Base-by-base conservation (phyloP, 352 stramenopile genomes). In the Phytophthora brassicae region DNA sequence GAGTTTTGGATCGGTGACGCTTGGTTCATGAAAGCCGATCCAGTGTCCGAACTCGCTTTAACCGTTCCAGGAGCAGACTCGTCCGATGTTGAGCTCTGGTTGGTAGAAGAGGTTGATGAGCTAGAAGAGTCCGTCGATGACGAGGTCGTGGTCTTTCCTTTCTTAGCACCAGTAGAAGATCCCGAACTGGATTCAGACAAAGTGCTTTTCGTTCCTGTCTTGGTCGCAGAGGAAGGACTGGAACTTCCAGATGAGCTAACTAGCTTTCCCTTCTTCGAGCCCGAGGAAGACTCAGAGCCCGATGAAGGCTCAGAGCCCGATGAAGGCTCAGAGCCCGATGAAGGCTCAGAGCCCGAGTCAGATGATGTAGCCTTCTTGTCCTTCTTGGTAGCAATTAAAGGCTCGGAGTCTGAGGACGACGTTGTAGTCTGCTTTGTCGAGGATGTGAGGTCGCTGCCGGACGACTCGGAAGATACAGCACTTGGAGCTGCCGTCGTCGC, bases 1-100 rank as follows among this genome's bases (percentile, higher is more conserved):
- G 49, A 51, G 9, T 29, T 63, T n/a, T 64, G 58, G 12, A 60
- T 19, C 4, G 59, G 48, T 43, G 55, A 53, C 45, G 29, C 38
- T 38, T 74, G 56, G 36, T 80, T 80, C 16, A 54, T 64, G 24
- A 77, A 80, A 5, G 48, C 61, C 6, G 72, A 77, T 28, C 68
- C 68, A 8, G 17, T 68, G 24, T 70, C 72, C 13, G 60, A 71
- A 51, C 68, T 77, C 5, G 68, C 68, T 58, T 75, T 77, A 5
- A 80, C 72, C 38, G 60, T 78, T 3, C 67, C 69, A 6, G 72
- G 62, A 7, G 51, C 49, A 38, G 28, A 51, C 8, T 59, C 61
- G 28, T 68, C 65, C 14, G 33, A 43, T 26, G 64, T 41, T 12
- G 41, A 66, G 1, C 13, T 58, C 14, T 63, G 38, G 16, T 63